A percentile compares a stretch with the other conserved stretches of the same genome.
phyloP scores from a whole-genome alignment of 208 protist genomes.

The Balamuthia mandrillaris region DNA sequence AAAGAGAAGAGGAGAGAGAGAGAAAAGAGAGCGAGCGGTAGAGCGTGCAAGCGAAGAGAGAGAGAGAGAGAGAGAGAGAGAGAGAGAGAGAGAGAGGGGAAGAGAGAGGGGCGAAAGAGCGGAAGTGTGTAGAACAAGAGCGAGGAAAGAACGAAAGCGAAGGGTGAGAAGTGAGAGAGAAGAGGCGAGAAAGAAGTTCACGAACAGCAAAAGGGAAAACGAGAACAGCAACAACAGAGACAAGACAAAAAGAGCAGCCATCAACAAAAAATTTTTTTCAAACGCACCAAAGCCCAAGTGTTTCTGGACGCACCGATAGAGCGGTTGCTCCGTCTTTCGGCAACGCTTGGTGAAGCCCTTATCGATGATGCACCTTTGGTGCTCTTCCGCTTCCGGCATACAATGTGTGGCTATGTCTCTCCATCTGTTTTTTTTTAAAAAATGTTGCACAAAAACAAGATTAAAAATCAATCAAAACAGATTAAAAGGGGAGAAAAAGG shows the following conservation, averaged over 20 bases:
- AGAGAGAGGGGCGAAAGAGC: too few species aligned
- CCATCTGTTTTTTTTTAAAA: background rate
- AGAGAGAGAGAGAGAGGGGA: too few species aligned
- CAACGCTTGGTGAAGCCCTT: background rate
- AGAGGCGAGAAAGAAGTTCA: background rate
- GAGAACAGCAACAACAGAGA: background rate
- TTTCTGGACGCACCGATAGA: background rate
- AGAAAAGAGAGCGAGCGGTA: background rate
- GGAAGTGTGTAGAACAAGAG: too few species aligned
- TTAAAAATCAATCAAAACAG: too few species aligned
- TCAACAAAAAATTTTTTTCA: background rate
- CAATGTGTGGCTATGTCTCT: background rate
- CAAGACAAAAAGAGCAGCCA: background rate
- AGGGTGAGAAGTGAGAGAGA: too few species aligned
- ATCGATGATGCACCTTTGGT: too few species aligned
- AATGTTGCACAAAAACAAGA: too few species aligned
- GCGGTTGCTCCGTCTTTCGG: background rate
- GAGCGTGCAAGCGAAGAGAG: background rate
- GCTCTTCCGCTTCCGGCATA: too few species aligned
- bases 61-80: too few species aligned
- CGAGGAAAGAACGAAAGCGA: too few species aligned
- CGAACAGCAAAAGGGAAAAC: background rate
- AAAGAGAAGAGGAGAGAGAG: too few species aligned
- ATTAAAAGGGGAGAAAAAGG: too few species aligned
- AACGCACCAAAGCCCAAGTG: background rate